Evolutionary conservation across 2,329 filamentous ascomycete genomes (phyloP).

Genomic region (Venturia nashicola): DNA sequence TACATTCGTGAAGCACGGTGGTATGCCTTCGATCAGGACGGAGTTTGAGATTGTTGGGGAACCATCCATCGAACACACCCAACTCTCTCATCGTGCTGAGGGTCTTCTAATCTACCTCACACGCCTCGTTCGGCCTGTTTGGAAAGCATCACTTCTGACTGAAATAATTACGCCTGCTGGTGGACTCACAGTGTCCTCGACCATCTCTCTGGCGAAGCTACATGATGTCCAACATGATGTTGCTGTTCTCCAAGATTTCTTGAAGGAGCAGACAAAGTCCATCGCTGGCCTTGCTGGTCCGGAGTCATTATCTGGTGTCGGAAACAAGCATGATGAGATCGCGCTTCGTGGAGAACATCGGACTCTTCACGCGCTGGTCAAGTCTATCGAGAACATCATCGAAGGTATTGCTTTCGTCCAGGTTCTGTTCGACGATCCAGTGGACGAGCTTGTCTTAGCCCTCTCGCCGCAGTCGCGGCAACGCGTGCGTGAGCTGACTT

Average conservation of each 20-base stretch:
- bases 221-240: conserved; percentile 68
- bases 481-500: conserved; percentile 66
- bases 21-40: conserved; percentile 73
- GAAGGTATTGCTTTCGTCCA: conserved; percentile 95
- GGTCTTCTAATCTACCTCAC: conserved; percentile 81
- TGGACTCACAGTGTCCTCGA: conserved; percentile 52
- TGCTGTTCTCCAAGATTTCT: conserved; percentile 65
- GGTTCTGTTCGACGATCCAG: conserved; percentile 86
- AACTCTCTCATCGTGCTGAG: conserved; percentile 78
- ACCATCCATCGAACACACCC: conserved; percentile 61
- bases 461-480: conserved; percentile 59
- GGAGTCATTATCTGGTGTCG: conserved; percentile 64
- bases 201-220: conserved; percentile 56
- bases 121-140: conserved; percentile 76
- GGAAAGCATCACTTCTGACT: conserved; percentile 65
- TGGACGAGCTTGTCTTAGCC: conserved; percentile 73
- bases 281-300: conserved; percentile 93
- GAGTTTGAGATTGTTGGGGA: conserved; percentile 48
- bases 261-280: conserved; percentile 75
- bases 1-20: conserved; percentile 85
- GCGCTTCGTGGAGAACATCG: conserved; percentile 90
- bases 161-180: conserved; percentile 43
- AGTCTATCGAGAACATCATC: conserved; percentile 78
- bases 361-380: conserved; percentile 73
- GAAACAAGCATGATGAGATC: conserved; percentile 79